Percentiles rank a stretch among this genome's conserved stretches.
Conservation (phyloP, 805 yeast genomes). For the Candida lessepsii region DNA sequence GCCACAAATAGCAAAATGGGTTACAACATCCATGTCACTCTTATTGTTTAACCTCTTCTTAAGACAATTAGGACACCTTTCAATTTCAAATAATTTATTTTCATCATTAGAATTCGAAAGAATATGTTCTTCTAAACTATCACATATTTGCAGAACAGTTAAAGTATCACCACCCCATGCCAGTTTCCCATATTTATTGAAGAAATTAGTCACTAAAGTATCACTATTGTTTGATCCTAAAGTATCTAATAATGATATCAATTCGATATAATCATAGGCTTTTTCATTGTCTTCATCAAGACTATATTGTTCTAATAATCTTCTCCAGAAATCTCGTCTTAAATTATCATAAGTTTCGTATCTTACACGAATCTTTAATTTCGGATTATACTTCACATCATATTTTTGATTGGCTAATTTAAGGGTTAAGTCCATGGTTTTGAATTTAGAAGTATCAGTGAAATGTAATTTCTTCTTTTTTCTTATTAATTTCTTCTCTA, state of each 20-base stretch:
- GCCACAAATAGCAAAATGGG: constrained; percentile 86
- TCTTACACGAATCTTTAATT: constrained; percentile 56
- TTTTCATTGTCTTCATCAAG: constrained; percentile 35
- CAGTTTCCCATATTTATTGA: constrained; percentile 43
- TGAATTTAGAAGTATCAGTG: constrained; percentile 42
- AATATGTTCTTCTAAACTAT: constrained; percentile 45
- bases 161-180: constrained; percentile 56
- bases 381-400: constrained; percentile 47
- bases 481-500: constrained; percentile 15
- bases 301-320: constrained; percentile 55
- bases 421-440: constrained; percentile 39
- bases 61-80: constrained; percentile 79
- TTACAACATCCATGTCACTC: constrained; percentile 67
- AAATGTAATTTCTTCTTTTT: constrained; percentile 25
- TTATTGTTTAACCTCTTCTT: constrained; percentile 53
- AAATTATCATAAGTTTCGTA: constrained; percentile 66
- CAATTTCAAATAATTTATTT: constrained; percentile 53
- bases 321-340: constrained; percentile 68
- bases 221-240: constrained; percentile 54
- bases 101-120: constrained; percentile 18
- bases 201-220: constrained; percentile 54
- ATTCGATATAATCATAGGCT: constrained; percentile 54
- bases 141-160: constrained; percentile 45
- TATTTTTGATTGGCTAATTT: constrained; percentile 30
- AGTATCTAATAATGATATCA: constrained; percentile 62